Conservation (phyloP, 371 early-diverging fungal species). For the Mucor irregularis region DNA sequence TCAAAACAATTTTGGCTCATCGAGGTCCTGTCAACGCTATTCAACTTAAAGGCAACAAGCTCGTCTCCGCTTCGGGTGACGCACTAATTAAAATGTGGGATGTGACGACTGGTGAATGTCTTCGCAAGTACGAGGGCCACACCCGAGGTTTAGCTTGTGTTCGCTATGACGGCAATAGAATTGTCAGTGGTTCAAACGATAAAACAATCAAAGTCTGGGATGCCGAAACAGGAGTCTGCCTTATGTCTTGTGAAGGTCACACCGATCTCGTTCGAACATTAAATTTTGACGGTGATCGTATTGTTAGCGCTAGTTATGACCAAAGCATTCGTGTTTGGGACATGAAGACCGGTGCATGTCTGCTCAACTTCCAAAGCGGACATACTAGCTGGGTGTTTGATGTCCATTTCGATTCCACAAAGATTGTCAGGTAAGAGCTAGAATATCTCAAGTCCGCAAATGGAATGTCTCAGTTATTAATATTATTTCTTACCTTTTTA, state of each 20-base stretch:
- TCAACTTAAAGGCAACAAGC: constrained; percentile 62
- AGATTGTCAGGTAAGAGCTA: constrained; percentile 68
- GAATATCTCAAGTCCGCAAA: too few species aligned
- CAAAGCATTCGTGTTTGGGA: constrained; percentile 97
- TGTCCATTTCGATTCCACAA: constrained; percentile 81
- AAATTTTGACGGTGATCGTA: constrained; percentile 62
- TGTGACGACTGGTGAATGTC: constrained; percentile 64
- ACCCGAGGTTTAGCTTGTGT: constrained; percentile 91
- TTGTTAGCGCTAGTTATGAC: constrained; percentile 77
- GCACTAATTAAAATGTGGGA: constrained; percentile 89
- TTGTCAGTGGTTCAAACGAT: constrained; percentile 96
- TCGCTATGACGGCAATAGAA: constrained; percentile 86
- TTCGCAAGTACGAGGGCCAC: constrained; percentile 73
- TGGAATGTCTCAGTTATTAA: too few species aligned
- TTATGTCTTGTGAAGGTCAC: constrained; percentile 75
- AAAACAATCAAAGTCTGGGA: constrained; percentile 95
- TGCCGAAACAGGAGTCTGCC: constrained; percentile 73
- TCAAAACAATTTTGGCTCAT: constrained; percentile 79
- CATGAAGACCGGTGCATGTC: constrained; percentile 44
- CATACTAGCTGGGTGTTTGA: constrained; percentile 95
- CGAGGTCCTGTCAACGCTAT: constrained; percentile 90
- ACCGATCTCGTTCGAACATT: constrained; percentile 92
- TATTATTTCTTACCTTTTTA: neutral
- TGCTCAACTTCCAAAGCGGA: constrained; percentile 69
- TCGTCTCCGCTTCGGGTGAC: constrained; percentile 92